Base-by-base conservation (phyloP, 2,329 filamentous ascomycete genomes). In the Trichoderma sp. region DNA sequence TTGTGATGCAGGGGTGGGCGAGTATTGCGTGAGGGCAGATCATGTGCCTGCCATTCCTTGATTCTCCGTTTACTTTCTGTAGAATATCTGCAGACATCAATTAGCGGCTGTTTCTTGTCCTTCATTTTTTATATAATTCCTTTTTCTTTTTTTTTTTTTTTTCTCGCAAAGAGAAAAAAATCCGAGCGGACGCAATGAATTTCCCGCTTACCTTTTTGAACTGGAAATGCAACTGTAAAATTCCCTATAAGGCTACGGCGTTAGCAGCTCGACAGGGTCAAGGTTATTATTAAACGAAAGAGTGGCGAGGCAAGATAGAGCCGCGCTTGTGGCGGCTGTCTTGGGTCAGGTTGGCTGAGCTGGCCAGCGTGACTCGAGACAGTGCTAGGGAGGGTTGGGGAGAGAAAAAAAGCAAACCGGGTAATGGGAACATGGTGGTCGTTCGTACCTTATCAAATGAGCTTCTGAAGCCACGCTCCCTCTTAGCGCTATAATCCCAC, bases 401-500 rank as follows among this genome's bases (percentile, higher is more conserved):
- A 2, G 14, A 32, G 11, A 26, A 66, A 70, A 71, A 68, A 69
- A 70, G 61, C 66, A 69, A 69, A 64, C 63, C 58, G 72, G 63
- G 55, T 56, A 37, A 63, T 59, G 56, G 65, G 46, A 46, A 72
- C 70, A 65, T 71, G 68, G 70, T 58, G 61, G 68, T 26, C 28
- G 43, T 37, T 81, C 87, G 72, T 88, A 96, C 93, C 90, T 97
- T 97, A 81, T 99, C 96, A 79, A 98, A 99, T 72, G 92, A 97
- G 81, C 94, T 97, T 79, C 89, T 94, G 82, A 98, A 99, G 1
- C 96, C 96, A 70, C 96, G 88, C 75, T 99, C 96, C 75, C 91
- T 88, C 82, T 97, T 98, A 3, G 95, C 93, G 78, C 93, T 97
- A 78, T 97, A 99, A 80, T 99, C 96, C 96, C 96, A 99, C 81